Percentiles rank a stretch among this genome's conserved stretches.
Evolutionary conservation across 345 rosid species (phyloP).

Genomic region (Cardiospermum halicacabum): DNA sequence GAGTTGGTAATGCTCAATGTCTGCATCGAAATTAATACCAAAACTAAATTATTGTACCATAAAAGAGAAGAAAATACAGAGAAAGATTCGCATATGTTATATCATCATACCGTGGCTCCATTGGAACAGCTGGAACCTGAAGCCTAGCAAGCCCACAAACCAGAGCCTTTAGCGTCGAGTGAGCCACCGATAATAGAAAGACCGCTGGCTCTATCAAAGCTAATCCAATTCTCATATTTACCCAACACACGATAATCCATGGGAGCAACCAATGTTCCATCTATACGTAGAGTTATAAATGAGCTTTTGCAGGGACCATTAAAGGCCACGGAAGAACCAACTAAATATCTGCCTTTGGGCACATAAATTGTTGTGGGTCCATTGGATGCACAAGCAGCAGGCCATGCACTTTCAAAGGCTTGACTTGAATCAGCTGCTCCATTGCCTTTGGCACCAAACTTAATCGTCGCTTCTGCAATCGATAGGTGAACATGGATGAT

Average conservation of each 20-base stretch:
- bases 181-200: constrained; percentile 19
- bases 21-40: constrained; percentile 4
- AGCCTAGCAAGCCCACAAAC: constrained; percentile 20
- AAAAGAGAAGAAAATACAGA: not conserved
- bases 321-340: constrained; percentile 8
- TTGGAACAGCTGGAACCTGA: not conserved
- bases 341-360: constrained; percentile 19
- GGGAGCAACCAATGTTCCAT: constrained; percentile 13
- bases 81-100: not conserved
- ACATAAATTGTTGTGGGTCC: constrained; percentile 4
- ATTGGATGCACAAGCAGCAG: constrained; percentile 13
- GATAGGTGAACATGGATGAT: too few relatives aligned
- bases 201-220: constrained; percentile 13
- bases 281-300: not conserved
- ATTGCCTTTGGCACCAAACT: constrained; percentile 13
- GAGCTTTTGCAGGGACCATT: constrained; percentile 7
- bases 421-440: constrained; percentile 3
- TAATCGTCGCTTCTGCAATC: too few relatives aligned
- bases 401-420: constrained; percentile 17
- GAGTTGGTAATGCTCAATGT: constrained; percentile 20
- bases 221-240: not conserved
- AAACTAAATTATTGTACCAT: too few relatives aligned
- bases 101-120: constrained; percentile 12
- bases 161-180: constrained; percentile 16
- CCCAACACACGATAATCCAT: not conserved